Base-by-base conservation (phyloP, 176 grass and related monocot genomes). In the Oryza glaberrima region DNA sequence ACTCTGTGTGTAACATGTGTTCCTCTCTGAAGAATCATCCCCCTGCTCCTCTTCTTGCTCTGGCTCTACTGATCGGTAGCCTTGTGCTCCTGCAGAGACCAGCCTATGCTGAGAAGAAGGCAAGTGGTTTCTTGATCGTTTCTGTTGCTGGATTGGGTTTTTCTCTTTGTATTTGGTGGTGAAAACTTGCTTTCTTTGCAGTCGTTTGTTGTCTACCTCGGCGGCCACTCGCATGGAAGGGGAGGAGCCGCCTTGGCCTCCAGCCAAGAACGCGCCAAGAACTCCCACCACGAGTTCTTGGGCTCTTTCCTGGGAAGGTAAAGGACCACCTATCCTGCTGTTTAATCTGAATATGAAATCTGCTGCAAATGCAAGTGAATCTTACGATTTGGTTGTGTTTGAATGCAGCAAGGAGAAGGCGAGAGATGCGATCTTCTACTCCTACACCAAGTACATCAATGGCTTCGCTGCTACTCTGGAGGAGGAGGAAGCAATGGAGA, bases 381-480 rank as follows among this genome's bases (percentile, higher is more conserved):
- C 11, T 67, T 45, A 40, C 13, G 73, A 35, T 30, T 30, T 19
- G 20, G 9, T 45, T 23, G 6, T 52, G 26, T 22, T 26, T 7
- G 51, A 43, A 16, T 67, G 83, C 85, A 94, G 96, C 70, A 85
- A 89, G 71, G 89, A 85, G 69, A 92, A 77, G 88, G 96, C 96
- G 68, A 70, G 68, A 75, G 87, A 89, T 30, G 87, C 96, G 25
- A 95, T 98, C 72, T 95, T 98, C 77, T 98, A 98, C 89, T 98
- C 96, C 7, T 98, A 95, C 87, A 95, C 93, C 22, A 88, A 73
- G 36, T 83, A 90, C 87, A 98, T 98, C 88, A 98, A 98, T 47
- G 96, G 96, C 46, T 98, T 98, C 41, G 96, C 96, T 1, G 96
- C 96, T 61, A 87, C 51, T 61, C 87, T 98, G 17, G 91, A 95